Conservation (phyloP, 176 grass and related monocot genomes). For the Oryza nivara region DNA sequence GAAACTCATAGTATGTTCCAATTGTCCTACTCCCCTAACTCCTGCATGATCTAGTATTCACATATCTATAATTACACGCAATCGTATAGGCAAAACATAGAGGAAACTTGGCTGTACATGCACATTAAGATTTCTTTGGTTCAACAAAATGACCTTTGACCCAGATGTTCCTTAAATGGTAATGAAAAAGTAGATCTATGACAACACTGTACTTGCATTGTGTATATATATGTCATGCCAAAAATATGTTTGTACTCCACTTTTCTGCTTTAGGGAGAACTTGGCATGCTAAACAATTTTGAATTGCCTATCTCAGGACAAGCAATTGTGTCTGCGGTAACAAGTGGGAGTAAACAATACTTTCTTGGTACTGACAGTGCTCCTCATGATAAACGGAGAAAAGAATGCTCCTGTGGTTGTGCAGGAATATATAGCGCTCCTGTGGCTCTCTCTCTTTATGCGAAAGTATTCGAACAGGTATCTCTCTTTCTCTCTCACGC, state of each 20-base stretch:
- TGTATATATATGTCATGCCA: constrained; percentile 1
- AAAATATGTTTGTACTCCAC: not conserved
- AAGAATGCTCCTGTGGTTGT: constrained; percentile 95
- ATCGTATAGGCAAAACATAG: not conserved
- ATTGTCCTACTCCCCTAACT: constrained; percentile 15
- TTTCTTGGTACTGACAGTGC: constrained; percentile 95
- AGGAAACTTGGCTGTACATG: not conserved
- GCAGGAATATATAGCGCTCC: constrained; percentile 93
- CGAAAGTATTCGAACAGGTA: constrained; percentile 96
- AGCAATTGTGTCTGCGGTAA: constrained; percentile 89
- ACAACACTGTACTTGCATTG: constrained; percentile 1
- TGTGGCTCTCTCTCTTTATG: constrained; percentile 86
- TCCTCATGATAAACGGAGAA: constrained; percentile 77
- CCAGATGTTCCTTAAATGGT: not conserved
- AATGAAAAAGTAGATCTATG: not conserved
- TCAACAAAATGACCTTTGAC: not conserved
- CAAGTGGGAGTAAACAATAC: constrained; percentile 81
- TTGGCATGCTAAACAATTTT: constrained; percentile 21
- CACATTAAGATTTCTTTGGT: not conserved
- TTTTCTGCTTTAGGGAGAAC: not conserved
- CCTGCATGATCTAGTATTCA: not conserved
- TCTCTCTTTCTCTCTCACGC: not conserved
- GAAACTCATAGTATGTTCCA: constrained; percentile 84
- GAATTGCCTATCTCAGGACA: constrained; percentile 56
- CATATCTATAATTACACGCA: not conserved